Conservation (phyloP, 768 basidiomycete species). For the Pseudohyphozyma bogoriensis region DNA sequence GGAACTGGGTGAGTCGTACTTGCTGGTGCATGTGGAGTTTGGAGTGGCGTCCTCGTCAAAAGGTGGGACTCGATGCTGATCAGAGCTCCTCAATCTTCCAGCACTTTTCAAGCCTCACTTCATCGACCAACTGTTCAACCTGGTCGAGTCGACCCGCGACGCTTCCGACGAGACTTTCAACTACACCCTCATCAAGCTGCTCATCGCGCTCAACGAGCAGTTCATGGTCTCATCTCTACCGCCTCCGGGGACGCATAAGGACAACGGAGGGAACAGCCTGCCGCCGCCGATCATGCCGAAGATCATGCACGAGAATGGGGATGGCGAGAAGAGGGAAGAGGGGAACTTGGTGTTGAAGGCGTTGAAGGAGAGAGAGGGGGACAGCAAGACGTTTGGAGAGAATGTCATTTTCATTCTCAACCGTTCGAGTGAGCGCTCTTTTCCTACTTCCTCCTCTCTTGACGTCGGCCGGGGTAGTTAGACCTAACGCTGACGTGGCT, state of each 20-base stretch:
- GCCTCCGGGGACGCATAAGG: constrained; percentile 6
- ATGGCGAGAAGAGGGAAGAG: constrained; percentile 22
- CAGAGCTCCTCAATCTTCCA: constrained; percentile 40
- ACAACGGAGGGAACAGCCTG: constrained; percentile 4
- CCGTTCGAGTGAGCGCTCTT: constrained; percentile 59
- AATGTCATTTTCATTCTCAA: constrained; percentile 99
- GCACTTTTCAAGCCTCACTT: constrained; percentile 72
- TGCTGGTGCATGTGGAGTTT: too few relatives aligned
- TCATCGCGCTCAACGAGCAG: constrained; percentile 90
- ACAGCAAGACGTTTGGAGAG: constrained; percentile 91
- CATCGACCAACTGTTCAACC: constrained; percentile 78
- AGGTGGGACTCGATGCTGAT: background rate
- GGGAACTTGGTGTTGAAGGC: constrained; percentile 71
- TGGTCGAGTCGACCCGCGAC: constrained; percentile 82
- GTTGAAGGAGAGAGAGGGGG: constrained; percentile 68
- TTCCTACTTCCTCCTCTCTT: background rate
- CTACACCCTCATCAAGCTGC: constrained; percentile 86
- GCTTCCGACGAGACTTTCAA: constrained; percentile 87
- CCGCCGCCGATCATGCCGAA: constrained; percentile 23
- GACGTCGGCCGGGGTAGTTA: too few relatives aligned
- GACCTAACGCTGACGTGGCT: background rate
- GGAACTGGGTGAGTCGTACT: constrained; percentile 59
- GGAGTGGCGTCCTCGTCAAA: background rate
- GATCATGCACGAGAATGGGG: background rate
- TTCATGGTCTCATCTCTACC: constrained; percentile 64